phyloP scores from a whole-genome alignment of 768 basidiomycete species.

The Tricholoma hemisulphureum region DNA sequence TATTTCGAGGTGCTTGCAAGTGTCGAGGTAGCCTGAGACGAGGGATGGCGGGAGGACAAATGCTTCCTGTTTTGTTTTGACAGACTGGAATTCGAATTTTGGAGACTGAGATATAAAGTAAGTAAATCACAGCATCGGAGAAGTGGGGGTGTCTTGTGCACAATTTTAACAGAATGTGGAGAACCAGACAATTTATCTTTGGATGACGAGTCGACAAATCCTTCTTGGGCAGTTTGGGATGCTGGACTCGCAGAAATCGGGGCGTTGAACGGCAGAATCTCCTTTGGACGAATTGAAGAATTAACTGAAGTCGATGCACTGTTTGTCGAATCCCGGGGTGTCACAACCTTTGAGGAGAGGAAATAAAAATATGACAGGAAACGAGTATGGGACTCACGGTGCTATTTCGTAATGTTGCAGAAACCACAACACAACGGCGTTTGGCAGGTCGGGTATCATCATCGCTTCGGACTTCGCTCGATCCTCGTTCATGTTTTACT shows the following conservation, averaged over 20 bases:
- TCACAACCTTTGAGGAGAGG: background rate
- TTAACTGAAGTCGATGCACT: background rate
- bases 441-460: background rate
- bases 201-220: background rate
- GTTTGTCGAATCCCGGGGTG: background rate
- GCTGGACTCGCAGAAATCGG: background rate
- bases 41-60: background rate
- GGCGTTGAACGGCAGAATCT: background rate
- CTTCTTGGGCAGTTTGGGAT: background rate
- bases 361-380: background rate
- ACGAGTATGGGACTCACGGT: background rate
- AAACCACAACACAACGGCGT: background rate
- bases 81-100: too few relatives aligned
- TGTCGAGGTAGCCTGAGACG: slow-evolving; percentile 9
- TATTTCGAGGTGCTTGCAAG: slow-evolving; percentile 8
- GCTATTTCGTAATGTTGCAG: background rate
- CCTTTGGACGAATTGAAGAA: background rate
- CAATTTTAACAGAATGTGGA: background rate
- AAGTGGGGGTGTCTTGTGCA: background rate
- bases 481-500: background rate
- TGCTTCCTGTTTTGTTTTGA: background rate
- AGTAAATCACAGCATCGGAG: too few relatives aligned
- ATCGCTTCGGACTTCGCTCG: background rate
- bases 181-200: background rate
- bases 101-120: too few relatives aligned